phyloP scores from a whole-genome alignment of 306 rosid genomes.

The Carpinus fangiana region DNA sequence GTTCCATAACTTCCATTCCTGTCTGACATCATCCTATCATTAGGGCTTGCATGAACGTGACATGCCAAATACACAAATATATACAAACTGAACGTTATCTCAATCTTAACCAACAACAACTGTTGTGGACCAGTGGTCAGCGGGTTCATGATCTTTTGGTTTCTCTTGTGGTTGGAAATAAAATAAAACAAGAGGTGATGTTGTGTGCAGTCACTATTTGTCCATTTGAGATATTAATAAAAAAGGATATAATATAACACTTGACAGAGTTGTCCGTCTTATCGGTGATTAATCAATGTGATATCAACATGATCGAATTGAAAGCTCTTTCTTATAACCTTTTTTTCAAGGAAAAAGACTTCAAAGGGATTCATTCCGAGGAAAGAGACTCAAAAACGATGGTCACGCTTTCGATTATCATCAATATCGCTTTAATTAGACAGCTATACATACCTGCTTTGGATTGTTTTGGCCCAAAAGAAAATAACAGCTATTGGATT shows the following conservation, averaged over 20 bases:
- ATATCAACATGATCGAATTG: background rate
- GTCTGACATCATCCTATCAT: background rate
- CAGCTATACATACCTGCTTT: constrained; percentile 5
- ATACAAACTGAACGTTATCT: background rate
- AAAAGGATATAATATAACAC: background rate
- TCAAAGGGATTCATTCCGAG: background rate
- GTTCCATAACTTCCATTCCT: too few relatives aligned
- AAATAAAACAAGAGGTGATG: background rate
- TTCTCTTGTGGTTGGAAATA: constrained; percentile 4
- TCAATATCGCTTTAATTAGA: constrained; percentile 28
- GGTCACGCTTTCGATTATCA: background rate
- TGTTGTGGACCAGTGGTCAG: background rate
- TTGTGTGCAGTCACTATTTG: constrained; percentile 18
- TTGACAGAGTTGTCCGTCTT: background rate
- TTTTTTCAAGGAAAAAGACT: constrained; percentile 24
- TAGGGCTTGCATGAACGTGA: background rate
- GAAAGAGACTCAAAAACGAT: background rate
- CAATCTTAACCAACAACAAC: background rate
- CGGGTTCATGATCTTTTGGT: background rate
- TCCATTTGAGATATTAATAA: constrained; percentile 10
- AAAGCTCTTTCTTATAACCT: background rate
- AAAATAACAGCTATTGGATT: too few relatives aligned
- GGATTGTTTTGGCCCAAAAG: too few relatives aligned
- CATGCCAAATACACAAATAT: background rate
- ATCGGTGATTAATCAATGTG: constrained; percentile 5